Base-by-base conservation (phyloP, 345 rosid species). In the Hypericum perforatum region DNA sequence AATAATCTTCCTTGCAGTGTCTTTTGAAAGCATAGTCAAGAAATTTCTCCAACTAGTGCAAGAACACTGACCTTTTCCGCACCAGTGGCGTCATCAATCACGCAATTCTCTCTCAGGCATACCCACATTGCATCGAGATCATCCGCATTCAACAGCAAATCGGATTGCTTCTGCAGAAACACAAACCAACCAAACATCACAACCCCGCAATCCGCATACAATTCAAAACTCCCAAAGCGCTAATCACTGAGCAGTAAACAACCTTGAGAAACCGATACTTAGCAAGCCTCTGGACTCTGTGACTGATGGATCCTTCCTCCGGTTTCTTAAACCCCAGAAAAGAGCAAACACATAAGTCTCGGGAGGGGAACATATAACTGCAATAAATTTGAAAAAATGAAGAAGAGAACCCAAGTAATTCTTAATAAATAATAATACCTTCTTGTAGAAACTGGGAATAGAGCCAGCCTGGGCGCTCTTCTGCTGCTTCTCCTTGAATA, bases 111-210 rank as follows among this genome's bases (percentile, higher is more conserved):
- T 71, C 99, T 82, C 70, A 92, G 76, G 78, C 95, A 92, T 72
- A 76, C 83, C 99, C 97, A 92, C 99, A 92, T 92, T 48, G 95
- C 95, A 78, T 91, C 94, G 64, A 92, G 77, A 71, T 92, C 99
- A 72, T 92, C 99, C 8, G 95, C 90, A 45, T 92, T 92, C 44
- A 89, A 77, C 71, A 92, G 70, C 59, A 85, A 84, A 82, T 92
- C 99, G 4, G 97, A 85, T 76, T 92, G 99, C 63, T 89, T 92
- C 99, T 92, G 94, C 66, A 78, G 56, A 66, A 59, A 56, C 73
- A 52, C 39, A 13, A 45, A 49, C 11, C 53, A 62, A 54, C 62
- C 46, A 22, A 69, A 15, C 41, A 42, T 43, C 16, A 14, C 22
- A 41, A 52, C 6, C 56, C 6, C 42, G 3, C 49, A 40, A 1